Conservation (phyloP, 2,329 filamentous ascomycete genomes). For the Colletotrichum theobromicola region DNA sequence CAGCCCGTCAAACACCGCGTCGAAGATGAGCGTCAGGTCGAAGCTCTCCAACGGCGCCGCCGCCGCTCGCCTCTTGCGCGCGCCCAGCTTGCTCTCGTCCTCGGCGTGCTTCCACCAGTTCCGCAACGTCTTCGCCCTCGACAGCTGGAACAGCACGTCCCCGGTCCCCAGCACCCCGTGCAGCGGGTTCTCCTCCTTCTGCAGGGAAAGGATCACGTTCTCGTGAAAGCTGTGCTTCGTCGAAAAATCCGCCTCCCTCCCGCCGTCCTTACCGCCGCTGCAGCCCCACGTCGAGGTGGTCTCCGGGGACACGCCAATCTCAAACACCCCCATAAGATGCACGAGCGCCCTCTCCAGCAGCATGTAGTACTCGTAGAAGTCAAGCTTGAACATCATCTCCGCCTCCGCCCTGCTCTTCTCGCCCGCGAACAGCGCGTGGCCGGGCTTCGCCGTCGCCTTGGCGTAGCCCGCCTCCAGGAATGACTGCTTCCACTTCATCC, state of each 20-base stretch:
- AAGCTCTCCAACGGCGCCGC: conserved; percentile 59
- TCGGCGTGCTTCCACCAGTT: conserved; percentile 77
- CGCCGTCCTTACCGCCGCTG: not conserved
- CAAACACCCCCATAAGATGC: conserved; percentile 68
- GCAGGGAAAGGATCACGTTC: conserved; percentile 69
- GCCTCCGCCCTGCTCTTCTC: conserved; percentile 45
- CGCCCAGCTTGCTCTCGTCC: conserved; percentile 32
- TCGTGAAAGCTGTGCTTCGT: conserved; percentile 61
- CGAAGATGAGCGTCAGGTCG: conserved; percentile 65
- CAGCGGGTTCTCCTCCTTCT: conserved; percentile 62
- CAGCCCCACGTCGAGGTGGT: not conserved
- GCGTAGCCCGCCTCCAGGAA: conserved; percentile 63
- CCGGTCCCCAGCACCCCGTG: conserved; percentile 59
- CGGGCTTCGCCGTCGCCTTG: conserved; percentile 44
- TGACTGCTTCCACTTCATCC: conserved; percentile 68
- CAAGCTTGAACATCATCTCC: conserved; percentile 77
- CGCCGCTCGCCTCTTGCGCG: conserved; percentile 22
- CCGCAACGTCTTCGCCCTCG: conserved; percentile 70
- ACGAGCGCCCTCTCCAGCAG: conserved; percentile 75
- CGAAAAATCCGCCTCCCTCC: conserved; percentile 9
- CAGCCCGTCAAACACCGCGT: conserved; percentile 61
- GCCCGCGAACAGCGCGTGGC: conserved; percentile 37
- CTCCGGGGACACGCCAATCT: conserved; percentile 58
- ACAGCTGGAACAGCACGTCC: conserved; percentile 62
- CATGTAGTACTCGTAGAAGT: conserved; percentile 80